A percentile compares a stretch with the other conserved stretches of the same genome.
Evolutionary conservation across 106 monocot genomes (phyloP).

Genomic region (Dendrobium nobile): DNA sequence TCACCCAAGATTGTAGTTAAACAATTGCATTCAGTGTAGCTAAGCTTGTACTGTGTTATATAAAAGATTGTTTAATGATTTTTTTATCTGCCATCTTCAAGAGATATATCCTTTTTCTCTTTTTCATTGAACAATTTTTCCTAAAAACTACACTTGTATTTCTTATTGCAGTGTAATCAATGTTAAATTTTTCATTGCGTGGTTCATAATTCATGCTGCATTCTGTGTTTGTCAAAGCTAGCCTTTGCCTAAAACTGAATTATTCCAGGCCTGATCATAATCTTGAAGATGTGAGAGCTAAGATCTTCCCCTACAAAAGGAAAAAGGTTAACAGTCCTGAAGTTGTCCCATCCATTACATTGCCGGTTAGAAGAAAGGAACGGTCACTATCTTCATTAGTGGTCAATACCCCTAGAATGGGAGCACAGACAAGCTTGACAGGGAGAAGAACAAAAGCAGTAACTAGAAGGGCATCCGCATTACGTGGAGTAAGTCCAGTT

Average conservation of each 20-base stretch:
- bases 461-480: constrained; percentile 38
- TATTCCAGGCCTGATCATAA: constrained; percentile 79
- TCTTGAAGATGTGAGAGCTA: constrained; percentile 81
- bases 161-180: background rate
- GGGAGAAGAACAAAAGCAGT: constrained; percentile 69
- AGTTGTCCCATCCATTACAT: constrained; percentile 39
- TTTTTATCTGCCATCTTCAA: background rate
- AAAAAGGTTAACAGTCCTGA: constrained; percentile 57
- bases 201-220: background rate
- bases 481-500: constrained; percentile 30
- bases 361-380: constrained; percentile 82
- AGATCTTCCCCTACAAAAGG: constrained; percentile 77
- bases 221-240: background rate
- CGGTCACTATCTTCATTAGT: constrained; percentile 92
- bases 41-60: background rate
- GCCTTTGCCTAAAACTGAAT: background rate
- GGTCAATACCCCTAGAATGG: constrained; percentile 64
- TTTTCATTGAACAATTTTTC: background rate
- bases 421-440: constrained; percentile 47
- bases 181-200: background rate
- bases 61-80: background rate
- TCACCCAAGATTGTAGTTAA: background rate
- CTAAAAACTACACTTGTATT: background rate
- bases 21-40: background rate
- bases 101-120: background rate